Conservation (phyloP, 257 asterid genomes). For the Penstemon newberryi region DNA sequence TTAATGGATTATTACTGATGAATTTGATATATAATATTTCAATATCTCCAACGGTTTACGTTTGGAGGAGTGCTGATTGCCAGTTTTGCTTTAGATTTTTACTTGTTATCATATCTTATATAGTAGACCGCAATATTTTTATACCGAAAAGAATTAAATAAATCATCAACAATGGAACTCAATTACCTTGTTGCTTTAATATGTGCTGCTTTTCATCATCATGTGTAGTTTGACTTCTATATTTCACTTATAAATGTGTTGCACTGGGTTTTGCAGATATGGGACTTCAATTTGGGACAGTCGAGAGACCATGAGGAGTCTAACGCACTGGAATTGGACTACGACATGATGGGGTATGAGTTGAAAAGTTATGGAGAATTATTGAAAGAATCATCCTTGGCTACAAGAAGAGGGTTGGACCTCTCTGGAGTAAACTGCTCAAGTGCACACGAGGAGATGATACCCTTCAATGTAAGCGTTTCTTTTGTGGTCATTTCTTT, state of each 20-base stretch:
- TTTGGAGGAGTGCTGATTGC: too few relatives aligned
- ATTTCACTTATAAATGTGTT: background rate
- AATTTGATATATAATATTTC: too few relatives aligned
- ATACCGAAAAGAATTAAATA: too few relatives aligned
- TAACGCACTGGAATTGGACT: slow-evolving; percentile 50
- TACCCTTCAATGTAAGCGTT: slow-evolving; percentile 60
- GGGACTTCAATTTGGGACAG: slow-evolving; percentile 92
- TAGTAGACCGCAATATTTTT: too few relatives aligned
- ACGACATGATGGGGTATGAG: slow-evolving; percentile 44
- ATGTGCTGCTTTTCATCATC: background rate
- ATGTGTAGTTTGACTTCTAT: background rate
- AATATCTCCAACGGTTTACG: too few relatives aligned
- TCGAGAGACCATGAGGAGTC: slow-evolving; percentile 62
- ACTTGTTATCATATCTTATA: too few relatives aligned
- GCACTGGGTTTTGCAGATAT: slow-evolving; percentile 55
- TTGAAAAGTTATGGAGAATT: slow-evolving; percentile 69
- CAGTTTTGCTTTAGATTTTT: too few relatives aligned
- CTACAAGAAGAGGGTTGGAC: slow-evolving; percentile 50
- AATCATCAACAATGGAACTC: too few relatives aligned
- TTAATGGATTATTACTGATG: too few relatives aligned
- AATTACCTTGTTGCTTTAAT: too few relatives aligned
- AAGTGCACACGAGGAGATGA: slow-evolving; percentile 42
- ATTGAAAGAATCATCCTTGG: slow-evolving; percentile 58
- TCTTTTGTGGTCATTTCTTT: slow-evolving; percentile 17
- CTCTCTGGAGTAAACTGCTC: slow-evolving; percentile 49